Conservation (phyloP, 2,329 filamentous ascomycete genomes). For the Chalaropsis thielavioides region DNA sequence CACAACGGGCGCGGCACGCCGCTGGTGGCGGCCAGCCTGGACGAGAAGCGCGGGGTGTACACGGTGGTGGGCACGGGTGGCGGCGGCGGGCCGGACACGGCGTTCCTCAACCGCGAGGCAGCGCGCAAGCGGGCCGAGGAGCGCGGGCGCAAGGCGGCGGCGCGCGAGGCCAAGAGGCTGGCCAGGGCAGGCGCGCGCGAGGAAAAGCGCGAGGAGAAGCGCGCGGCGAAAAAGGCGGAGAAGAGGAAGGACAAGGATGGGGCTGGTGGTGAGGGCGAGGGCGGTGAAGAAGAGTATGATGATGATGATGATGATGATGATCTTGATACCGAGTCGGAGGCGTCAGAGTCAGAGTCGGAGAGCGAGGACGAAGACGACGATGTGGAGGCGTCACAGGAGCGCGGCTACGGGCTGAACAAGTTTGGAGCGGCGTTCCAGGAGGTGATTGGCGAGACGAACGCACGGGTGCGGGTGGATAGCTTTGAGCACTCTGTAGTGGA, state of each 20-base stretch:
- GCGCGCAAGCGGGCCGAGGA: conserved; percentile 49
- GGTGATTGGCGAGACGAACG: conserved; percentile 80
- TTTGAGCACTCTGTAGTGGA: conserved; percentile 97
- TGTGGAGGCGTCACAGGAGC: conserved; percentile 38
- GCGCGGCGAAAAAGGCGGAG: background rate
- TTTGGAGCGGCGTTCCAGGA: conserved; percentile 95
- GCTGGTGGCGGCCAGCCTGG: conserved; percentile 76
- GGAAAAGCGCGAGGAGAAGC: conserved; percentile 41
- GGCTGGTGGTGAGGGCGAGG: conserved; percentile 21
- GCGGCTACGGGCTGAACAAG: conserved; percentile 65
- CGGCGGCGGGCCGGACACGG: conserved; percentile 60
- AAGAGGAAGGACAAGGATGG: background rate
- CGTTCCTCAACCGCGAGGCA: conserved; percentile 52
- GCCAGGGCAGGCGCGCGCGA: conserved; percentile 44
- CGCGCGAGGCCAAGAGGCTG: conserved; percentile 42
- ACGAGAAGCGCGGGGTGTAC: conserved; percentile 77
- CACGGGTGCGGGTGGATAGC: conserved; percentile 80
- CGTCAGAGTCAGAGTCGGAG: conserved; percentile 23
- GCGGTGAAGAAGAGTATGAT: conserved; percentile 30
- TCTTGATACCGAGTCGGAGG: conserved; percentile 29
- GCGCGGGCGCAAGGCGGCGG: conserved; percentile 47
- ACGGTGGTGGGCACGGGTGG: conserved; percentile 86
- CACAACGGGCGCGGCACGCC: conserved; percentile 63
- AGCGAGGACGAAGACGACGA: conserved; percentile 36
- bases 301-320: conserved; percentile 37